Evolutionary conservation across 108 stramenopile genomes (phyloP), one percentile per base, ranked within the genome.

Genomic region (Craspedostauros australis): DNA sequence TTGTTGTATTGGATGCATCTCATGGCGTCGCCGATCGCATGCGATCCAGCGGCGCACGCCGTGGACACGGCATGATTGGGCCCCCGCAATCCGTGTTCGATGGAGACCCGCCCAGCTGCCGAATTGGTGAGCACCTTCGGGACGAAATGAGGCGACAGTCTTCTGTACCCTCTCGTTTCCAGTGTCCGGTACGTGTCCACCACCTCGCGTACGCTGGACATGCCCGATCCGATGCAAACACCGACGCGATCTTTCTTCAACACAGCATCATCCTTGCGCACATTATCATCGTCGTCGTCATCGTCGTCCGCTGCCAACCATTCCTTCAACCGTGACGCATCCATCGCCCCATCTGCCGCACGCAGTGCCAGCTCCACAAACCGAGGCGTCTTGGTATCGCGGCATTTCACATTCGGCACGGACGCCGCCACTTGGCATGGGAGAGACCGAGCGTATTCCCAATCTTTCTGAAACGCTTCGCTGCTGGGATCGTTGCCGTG

Each of bases 21-120:
- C 57, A 88, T 72, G 2, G 94, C 96, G 28, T 96, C 95, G 2
- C 94, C 95, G 34, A 99, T 89, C 27, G 95, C 77, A 48, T 94
- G 92, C 16, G 93, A 82, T 4, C 96, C 94, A 1, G 88, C 86
- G 16, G 98, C 96, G 65, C 98, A 99, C 0, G 98, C 98, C 4
- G 96, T 95, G 27, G 93, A 77, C 15, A 72, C 74, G 14, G 79
- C 45, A 12, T 76, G 64, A 64, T 89, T 95, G 4, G 98, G 98
- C 34, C 98, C 98, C 22, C 39, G 48, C 15, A 95, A 51, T 20
- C 68, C 64, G 62, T 75, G 64, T 23, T 77, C 69, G 24, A 94
- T 60, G 23, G 91, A 88, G 1, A 90, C 34, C 20, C 83, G 53
- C 1, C 75, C 83, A 19, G 92, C 62, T 11, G 98, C 93, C 11